Conservation (phyloP, 257 asterid genomes). For the Capsicum pubescens region DNA sequence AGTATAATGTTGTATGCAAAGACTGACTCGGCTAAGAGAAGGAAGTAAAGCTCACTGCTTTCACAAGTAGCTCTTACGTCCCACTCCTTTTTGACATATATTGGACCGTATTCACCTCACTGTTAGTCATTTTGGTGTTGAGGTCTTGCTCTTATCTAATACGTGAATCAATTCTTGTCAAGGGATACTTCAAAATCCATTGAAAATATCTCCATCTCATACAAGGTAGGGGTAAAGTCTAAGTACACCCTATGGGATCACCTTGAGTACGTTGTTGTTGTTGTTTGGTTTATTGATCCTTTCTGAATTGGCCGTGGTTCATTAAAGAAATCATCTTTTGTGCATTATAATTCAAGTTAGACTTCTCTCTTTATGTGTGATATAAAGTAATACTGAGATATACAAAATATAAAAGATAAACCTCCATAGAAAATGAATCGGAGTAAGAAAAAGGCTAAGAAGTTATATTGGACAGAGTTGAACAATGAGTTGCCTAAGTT, state of each 20-base stretch:
- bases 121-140: background rate
- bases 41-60: background rate
- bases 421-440: background rate
- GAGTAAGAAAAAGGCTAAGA: background rate
- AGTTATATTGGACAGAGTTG: background rate
- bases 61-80: background rate
- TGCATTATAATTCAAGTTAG: background rate
- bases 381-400: background rate
- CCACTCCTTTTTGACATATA: background rate
- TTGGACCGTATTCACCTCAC: background rate
- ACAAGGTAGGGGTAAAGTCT: too few species aligned
- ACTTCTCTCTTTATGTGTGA: background rate
- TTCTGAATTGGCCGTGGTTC: background rate
- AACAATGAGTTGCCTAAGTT: background rate
- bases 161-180: constrained; percentile 4
- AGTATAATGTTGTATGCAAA: background rate
- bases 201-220: background rate
- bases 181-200: background rate
- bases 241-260: too few species aligned
- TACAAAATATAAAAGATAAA: background rate
- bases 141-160: background rate
- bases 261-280: too few species aligned
- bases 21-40: background rate
- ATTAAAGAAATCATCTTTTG: background rate
- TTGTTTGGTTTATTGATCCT: background rate